Conservation (phyloP, 2,329 filamentous ascomycete genomes). For the Aspergillus thermomutatus region DNA sequence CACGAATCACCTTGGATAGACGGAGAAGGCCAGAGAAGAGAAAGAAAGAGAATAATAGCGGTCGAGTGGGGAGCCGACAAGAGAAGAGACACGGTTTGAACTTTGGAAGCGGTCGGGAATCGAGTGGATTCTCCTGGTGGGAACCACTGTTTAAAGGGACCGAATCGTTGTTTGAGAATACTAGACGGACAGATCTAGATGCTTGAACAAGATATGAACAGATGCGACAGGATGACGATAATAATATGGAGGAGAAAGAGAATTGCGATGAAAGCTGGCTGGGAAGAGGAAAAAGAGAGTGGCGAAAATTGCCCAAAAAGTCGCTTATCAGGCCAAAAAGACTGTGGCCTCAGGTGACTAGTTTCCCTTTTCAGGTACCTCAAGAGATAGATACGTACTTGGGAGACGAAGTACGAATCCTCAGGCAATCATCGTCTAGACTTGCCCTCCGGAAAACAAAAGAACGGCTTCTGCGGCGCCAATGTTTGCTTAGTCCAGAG, state of each 20-base stretch:
- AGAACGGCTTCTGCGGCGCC: not conserved
- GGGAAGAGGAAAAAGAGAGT: not conserved
- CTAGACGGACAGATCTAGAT: not conserved
- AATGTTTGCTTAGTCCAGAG: not conserved
- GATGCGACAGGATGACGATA: not conserved
- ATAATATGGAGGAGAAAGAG: not conserved
- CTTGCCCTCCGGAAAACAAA: not conserved
- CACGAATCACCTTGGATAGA: not conserved
- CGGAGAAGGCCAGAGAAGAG: not conserved
- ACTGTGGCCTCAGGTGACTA: conserved; percentile 2
- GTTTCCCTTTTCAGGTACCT: not conserved
- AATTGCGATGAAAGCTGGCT: not conserved
- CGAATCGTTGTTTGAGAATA: not conserved
- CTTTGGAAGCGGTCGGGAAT: not conserved
- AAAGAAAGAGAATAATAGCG: conserved; percentile 1
- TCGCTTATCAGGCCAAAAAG: conserved; percentile 1
- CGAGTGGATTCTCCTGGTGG: not conserved
- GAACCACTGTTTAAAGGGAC: not conserved
- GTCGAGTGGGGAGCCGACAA: conserved; percentile 5
- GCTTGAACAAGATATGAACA: not conserved
- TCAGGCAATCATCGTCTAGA: not conserved
- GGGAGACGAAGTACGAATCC: not conserved
- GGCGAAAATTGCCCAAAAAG: not conserved
- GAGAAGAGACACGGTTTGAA: not conserved
- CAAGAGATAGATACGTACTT: not conserved